A percentile compares a stretch with the other conserved stretches of the same genome.
phyloP scores from a whole-genome alignment of 306 rosid species.

The Corylus heterophylla region DNA sequence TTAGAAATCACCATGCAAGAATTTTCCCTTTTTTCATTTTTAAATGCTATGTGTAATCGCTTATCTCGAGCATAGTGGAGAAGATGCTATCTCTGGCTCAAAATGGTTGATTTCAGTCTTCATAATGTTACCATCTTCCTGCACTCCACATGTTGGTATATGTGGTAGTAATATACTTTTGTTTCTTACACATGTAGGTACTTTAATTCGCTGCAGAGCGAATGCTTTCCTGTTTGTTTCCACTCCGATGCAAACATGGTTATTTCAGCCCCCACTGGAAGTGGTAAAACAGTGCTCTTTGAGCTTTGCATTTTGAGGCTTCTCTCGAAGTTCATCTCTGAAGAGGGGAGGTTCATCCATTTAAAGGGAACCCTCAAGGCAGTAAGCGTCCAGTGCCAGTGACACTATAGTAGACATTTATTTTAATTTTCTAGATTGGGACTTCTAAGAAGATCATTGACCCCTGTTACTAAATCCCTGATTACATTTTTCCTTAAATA shows the following conservation, averaged over 20 bases:
- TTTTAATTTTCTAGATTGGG: neutral
- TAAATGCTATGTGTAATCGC: neutral
- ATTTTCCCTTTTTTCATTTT: neutral
- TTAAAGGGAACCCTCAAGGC: constrained; percentile 86
- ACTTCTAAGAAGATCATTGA: neutral
- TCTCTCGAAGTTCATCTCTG: constrained; percentile 70
- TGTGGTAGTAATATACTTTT: neutral
- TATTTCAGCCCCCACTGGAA: constrained; percentile 96
- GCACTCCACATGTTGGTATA: neutral
- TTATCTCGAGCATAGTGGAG: neutral
- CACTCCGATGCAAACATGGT: constrained; percentile 89
- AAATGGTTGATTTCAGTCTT: constrained; percentile 13
- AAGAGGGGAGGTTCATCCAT: constrained; percentile 61
- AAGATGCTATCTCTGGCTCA: neutral
- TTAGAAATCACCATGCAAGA: neutral
- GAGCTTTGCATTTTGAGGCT: constrained; percentile 96
- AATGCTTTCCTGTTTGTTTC: constrained; percentile 87
- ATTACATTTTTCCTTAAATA: too few species aligned
- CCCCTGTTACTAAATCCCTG: too few species aligned
- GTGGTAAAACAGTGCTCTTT: constrained; percentile 95
- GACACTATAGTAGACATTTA: neutral
- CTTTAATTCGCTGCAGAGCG: constrained; percentile 96
- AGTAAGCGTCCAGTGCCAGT: constrained; percentile 45
- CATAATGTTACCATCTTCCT: neutral
- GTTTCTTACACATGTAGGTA: constrained; percentile 49